Evolutionary conservation across 768 basidiomycete species (phyloP), one percentile per base, ranked within the genome.

Genomic region (Tulasnella sp.): DNA sequence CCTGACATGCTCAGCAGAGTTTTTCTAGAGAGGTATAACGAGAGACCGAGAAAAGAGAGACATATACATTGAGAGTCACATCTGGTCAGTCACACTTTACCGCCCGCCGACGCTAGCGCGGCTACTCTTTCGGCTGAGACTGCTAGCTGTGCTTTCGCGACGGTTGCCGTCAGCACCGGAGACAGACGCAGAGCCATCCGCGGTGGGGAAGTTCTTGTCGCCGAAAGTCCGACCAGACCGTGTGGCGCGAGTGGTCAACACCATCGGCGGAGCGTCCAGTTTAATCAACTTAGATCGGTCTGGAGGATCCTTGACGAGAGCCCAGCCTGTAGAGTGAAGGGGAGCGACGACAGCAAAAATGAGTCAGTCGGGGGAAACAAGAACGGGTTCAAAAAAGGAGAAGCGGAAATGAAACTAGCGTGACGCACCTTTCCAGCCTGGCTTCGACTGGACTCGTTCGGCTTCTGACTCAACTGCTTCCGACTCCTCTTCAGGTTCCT

Each of bases 391-490:
- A 32, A 40, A 42, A 40, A 39, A 22, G 42, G 29, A 34, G 44
- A 66, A 36, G 64, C 52, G 52, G 52, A 22, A 29, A 59, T 59
- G 22, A 59, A 29, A 59, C 52, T 22, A 29, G 52, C 52, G 22
- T 29, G 32, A 41, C 71, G 34, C 39, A 72, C 71, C 71, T 72
- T 72, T 72, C 71, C 71, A 72, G 29, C 71, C 71, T 5, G 34
- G 62, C 35, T 72, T 62, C n/a, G 26, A 6, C 40, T 47, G 41
- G n/a, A 69, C 39, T 52, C 62, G 36, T 34, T 62, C 71, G 12
- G 42, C 39, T 37, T 72, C 71, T 29, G 62, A 63, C 39, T 72
- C 71, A 59, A 32, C 26, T 17, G 41, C 67, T 26, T 72, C 71
- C 8, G 36, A 36, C 5, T 63, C 69, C 26, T 71, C 52, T 22